Conservation (phyloP, 441 rosid species). For the Syzygium syzygioides region DNA sequence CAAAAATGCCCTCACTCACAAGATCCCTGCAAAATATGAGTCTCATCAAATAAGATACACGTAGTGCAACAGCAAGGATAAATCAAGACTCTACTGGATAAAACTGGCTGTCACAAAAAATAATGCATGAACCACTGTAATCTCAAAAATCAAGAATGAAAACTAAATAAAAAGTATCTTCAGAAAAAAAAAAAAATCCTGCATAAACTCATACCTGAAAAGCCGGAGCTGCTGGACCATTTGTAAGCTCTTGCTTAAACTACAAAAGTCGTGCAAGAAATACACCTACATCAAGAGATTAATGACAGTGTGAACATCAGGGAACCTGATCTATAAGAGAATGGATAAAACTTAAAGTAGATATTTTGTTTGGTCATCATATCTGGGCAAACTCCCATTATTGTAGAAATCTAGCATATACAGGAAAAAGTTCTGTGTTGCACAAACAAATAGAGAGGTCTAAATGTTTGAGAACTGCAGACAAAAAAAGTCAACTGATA, state of each 20-base stretch:
- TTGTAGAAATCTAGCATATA: not conserved
- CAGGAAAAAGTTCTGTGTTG: not conserved
- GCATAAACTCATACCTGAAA: conserved; percentile 49
- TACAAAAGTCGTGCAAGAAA: conserved; percentile 95
- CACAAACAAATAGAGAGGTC: not conserved
- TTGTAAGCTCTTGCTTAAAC: conserved; percentile 93
- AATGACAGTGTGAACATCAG: not conserved
- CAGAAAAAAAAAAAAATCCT: conserved; percentile 9
- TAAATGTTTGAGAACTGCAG: not conserved
- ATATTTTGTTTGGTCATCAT: not conserved
- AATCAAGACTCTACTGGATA: not conserved
- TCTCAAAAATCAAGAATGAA: not conserved
- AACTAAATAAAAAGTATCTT: not conserved
- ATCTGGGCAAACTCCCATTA: not conserved
- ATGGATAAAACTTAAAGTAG: not conserved
- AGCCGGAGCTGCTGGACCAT: conserved; percentile 95
- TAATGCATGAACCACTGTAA: not conserved
- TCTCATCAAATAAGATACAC: not conserved
- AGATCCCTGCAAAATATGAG: conserved; percentile 65
- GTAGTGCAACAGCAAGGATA: not conserved
- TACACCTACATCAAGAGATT: conserved; percentile 44
- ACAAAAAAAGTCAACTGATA: not conserved
- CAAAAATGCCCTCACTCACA: conserved; percentile 79
- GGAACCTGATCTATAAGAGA: not conserved
- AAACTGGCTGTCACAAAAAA: not conserved